phyloP scores from a whole-genome alignment of 106 monocot genomes.

The Acorus gramineus region DNA sequence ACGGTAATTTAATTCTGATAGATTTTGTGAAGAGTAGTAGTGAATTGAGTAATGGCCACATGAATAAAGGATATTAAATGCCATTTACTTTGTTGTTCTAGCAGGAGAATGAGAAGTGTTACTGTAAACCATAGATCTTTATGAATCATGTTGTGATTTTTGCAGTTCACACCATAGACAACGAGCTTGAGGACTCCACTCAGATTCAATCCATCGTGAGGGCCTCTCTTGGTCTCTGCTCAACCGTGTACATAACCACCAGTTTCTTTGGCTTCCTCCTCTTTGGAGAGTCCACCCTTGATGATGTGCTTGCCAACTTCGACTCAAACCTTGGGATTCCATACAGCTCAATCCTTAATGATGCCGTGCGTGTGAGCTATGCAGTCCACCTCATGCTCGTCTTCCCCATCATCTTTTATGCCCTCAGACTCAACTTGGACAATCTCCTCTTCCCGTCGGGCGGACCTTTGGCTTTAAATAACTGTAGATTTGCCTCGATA shows the following conservation, averaged over 20 bases:
- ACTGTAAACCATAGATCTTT: not conserved
- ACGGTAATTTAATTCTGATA: too few relatives aligned
- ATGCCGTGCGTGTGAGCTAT: constrained; percentile 75
- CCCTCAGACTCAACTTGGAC: constrained; percentile 76
- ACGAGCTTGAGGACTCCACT: constrained; percentile 70
- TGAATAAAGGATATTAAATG: too few relatives aligned
- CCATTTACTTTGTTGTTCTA: not conserved
- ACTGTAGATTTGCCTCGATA: constrained; percentile 42
- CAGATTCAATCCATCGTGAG: constrained; percentile 65
- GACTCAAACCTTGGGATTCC: constrained; percentile 79
- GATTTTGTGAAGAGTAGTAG: too few relatives aligned
- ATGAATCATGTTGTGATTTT: constrained; percentile 1
- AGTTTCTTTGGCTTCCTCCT: constrained; percentile 89
- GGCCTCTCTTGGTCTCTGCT: constrained; percentile 66
- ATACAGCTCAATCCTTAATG: constrained; percentile 53
- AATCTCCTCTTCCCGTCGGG: constrained; percentile 62
- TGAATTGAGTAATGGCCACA: too few relatives aligned
- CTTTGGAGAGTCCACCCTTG: constrained; percentile 78
- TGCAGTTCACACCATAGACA: constrained; percentile 90
- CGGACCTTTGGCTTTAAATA: constrained; percentile 43
- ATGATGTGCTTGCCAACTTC: constrained; percentile 90
- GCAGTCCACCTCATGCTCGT: constrained; percentile 86
- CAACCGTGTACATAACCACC: constrained; percentile 69
- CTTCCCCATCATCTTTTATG: constrained; percentile 84
- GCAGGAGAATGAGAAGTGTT: not conserved